Conservation (phyloP, 2,329 filamentous ascomycete species). For the Apiospora aurea region DNA sequence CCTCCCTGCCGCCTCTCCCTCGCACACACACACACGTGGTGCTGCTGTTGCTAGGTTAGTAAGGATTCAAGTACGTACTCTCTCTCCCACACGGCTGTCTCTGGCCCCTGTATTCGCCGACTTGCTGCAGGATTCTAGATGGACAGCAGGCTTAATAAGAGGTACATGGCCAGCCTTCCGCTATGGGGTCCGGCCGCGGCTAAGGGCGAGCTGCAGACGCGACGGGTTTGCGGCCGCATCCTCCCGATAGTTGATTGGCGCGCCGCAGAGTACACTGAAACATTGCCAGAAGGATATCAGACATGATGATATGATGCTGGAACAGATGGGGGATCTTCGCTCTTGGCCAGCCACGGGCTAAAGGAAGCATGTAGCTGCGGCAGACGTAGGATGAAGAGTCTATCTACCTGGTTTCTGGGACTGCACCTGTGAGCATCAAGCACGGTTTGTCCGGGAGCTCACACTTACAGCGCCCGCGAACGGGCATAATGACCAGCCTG, state of each 20-base stretch:
- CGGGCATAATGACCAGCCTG: neutral
- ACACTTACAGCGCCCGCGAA: neutral
- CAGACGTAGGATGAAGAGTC: neutral
- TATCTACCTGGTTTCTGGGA: slow-evolving; percentile 8
- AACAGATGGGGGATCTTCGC: neutral
- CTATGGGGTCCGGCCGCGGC: slow-evolving; percentile 19
- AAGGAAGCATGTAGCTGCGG: slow-evolving; percentile 1
- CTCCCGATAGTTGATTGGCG: slow-evolving; percentile 18
- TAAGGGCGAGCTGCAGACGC: slow-evolving; percentile 19
- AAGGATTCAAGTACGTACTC: neutral
- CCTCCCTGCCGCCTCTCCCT: neutral
- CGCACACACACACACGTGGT: neutral
- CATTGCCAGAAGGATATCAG: neutral
- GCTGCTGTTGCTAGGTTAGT: neutral
- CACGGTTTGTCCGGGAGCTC: neutral
- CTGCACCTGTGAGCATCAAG: neutral
- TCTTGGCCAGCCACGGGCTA: neutral
- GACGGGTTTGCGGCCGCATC: slow-evolving; percentile 7
- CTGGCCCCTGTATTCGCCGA: slow-evolving; percentile 16
- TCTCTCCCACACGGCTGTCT: neutral
- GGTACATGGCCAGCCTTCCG: slow-evolving; percentile 3
- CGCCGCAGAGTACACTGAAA: neutral
- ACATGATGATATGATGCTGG: slow-evolving; percentile 17
- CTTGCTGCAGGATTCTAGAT: slow-evolving; percentile 8
- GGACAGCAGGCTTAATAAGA: neutral